A percentile compares a stretch with the other conserved stretches of the same genome.
These are phyloP conservation scores for Hirschioporus abietinus DNA, from an alignment of 768 basidiomycete species.

Conservation along the genomic window DNA sequence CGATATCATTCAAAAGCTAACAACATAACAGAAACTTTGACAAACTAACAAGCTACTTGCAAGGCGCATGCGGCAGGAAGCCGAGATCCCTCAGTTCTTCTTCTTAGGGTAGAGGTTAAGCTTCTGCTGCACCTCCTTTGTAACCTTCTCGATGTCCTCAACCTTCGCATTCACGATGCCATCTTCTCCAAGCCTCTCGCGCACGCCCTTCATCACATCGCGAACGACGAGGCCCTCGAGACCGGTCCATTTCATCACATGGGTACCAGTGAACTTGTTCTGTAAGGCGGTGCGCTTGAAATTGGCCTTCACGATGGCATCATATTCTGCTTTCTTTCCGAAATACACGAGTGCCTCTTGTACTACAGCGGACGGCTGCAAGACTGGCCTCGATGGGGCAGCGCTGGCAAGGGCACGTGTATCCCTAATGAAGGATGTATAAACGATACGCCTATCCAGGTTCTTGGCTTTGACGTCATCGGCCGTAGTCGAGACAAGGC, in stretches of 20 bases:
- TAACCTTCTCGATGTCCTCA: neutral
- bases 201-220: conserved; percentile 46
- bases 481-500: conserved; percentile 24
- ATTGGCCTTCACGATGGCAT: conserved; percentile 28
- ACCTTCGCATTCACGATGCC: conserved; percentile 27
- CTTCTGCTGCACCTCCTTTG: neutral
- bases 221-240: conserved; percentile 43
- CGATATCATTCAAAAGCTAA: no score
- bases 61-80: no score
- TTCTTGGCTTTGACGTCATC: conserved; percentile 23
- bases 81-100: neutral
- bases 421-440: conserved; percentile 49
- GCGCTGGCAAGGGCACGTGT: neutral
- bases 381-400: neutral
- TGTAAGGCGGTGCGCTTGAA: conserved; percentile 31
- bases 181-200: conserved; percentile 39
- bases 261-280: conserved; percentile 41
- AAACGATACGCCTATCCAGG: conserved; percentile 44
- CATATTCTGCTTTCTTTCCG: conserved; percentile 43
- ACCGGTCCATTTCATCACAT: conserved; percentile 51
- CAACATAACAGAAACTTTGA: neutral
- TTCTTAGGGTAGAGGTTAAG: neutral
- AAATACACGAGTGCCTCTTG: conserved; percentile 51
- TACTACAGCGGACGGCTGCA: conserved; percentile 10
- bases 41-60: no score